Evolutionary conservation across 2,329 filamentous ascomycete genomes (phyloP).

Genomic region (Colletotrichum karsti): DNA sequence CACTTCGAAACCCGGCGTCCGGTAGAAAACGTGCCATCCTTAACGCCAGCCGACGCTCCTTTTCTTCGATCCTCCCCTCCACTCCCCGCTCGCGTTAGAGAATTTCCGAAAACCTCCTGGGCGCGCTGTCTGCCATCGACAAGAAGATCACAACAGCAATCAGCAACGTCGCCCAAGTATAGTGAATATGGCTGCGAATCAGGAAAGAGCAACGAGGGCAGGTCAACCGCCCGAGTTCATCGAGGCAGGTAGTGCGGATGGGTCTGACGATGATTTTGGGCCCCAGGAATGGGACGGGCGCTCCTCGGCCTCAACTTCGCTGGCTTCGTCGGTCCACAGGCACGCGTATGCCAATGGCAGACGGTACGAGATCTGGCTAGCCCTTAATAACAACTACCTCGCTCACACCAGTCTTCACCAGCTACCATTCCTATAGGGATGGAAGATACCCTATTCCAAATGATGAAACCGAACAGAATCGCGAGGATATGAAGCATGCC

Average conservation of each 20-base stretch:
- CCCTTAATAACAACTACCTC: background rate
- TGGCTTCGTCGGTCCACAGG: conserved; percentile 40
- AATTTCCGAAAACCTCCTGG: too few relatives aligned
- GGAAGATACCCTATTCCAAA: conserved; percentile 48
- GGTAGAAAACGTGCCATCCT: too few relatives aligned
- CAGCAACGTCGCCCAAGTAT: too few relatives aligned
- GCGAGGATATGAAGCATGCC: conserved; percentile 47
- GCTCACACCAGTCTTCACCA: background rate
- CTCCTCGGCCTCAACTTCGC: conserved; percentile 33
- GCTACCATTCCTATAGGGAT: conserved; percentile 44
- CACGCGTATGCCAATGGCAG: conserved; percentile 44
- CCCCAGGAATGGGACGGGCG: conserved; percentile 27
- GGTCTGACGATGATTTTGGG: background rate
- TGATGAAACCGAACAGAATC: conserved; percentile 46
- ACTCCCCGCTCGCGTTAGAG: too few relatives aligned
- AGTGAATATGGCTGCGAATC: too few relatives aligned
- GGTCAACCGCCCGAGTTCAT: background rate
- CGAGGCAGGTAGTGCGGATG: background rate
- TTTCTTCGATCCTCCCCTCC: too few relatives aligned
- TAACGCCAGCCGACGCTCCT: too few relatives aligned
- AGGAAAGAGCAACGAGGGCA: background rate
- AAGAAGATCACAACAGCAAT: too few relatives aligned
- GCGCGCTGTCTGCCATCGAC: too few relatives aligned
- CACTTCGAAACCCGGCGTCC: too few relatives aligned
- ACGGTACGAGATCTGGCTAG: conserved; percentile 25